A percentile compares a stretch with the other conserved stretches of the same genome.
Conservation (phyloP, 1,284 basidiomycete species). For the Cryptococcus sp. region DNA sequence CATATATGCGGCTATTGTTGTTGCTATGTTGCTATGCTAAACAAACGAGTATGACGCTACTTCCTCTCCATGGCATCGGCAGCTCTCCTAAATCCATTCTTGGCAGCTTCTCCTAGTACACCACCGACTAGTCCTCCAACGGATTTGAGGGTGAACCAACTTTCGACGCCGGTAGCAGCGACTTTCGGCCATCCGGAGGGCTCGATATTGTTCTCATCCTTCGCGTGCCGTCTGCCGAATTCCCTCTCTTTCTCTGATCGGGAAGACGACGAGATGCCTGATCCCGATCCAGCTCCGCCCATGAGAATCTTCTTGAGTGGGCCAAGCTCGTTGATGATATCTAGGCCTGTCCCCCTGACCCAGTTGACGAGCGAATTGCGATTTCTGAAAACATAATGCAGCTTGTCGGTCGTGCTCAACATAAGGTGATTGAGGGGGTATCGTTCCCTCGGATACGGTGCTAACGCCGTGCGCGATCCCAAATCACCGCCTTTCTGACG, state of each 20-base stretch:
- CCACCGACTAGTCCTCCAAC: conserved; percentile 33
- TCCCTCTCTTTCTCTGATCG: conserved; percentile 14
- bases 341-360: conserved; percentile 82
- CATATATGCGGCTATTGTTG: background rate
- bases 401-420: conserved; percentile 80
- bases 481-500: conserved; percentile 72
- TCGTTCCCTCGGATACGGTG: conserved; percentile 73
- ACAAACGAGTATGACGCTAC: background rate
- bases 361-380: conserved; percentile 72
- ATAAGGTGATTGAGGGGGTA: conserved; percentile 84
- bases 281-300: conserved; percentile 67
- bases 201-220: conserved; percentile 9
- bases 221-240: conserved; percentile 28
- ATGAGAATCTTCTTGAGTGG: conserved; percentile 78
- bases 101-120: conserved; percentile 35
- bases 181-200: conserved; percentile 28
- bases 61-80: conserved; percentile 17
- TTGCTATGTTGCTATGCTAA: background rate
- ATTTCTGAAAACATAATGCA: conserved; percentile 78
- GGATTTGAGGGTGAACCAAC: conserved; percentile 37
- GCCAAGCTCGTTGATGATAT: conserved; percentile 85
- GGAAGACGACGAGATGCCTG: background rate
- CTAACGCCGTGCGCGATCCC: conserved; percentile 75
- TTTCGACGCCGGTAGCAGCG: conserved; percentile 39
- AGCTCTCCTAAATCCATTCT: conserved; percentile 28